Evolutionary conservation across 306 rosid species (phyloP).

Genomic region (Mucuna pruriens): DNA sequence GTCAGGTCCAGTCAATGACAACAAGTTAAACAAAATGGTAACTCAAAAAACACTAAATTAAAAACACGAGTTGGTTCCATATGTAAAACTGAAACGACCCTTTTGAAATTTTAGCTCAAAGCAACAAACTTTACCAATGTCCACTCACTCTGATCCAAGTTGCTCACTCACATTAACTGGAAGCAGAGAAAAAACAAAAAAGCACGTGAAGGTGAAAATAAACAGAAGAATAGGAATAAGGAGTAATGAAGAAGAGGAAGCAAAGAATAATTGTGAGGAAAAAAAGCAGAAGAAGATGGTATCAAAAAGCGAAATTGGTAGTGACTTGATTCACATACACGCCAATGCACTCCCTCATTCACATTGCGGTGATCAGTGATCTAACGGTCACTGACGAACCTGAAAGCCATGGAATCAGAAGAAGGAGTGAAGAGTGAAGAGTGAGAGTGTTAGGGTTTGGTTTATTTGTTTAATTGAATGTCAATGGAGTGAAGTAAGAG

Average conservation of each 20-base stretch:
- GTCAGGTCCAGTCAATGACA: conserved; percentile 35
- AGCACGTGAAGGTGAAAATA: conserved; percentile 35
- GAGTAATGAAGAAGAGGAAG: conserved; percentile 52
- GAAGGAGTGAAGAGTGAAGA: conserved; percentile 28
- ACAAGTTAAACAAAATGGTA: conserved; percentile 10
- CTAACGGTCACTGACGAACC: conserved; percentile 46
- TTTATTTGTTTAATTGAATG: conserved; percentile 9
- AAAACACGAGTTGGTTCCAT: conserved; percentile 14
- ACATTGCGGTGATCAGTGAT: conserved; percentile 55
- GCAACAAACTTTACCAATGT: conserved; percentile 42
- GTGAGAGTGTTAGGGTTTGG: conserved; percentile 33
- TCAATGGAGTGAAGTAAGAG: conserved; percentile 35
- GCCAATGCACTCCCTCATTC: not conserved
- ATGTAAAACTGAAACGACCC: conserved; percentile 14
- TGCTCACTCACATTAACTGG: conserved; percentile 33
- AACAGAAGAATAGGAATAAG: conserved; percentile 31
- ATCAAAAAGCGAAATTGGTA: conserved; percentile 16
- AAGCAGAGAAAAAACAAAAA: conserved; percentile 15
- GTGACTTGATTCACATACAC: conserved; percentile 40
- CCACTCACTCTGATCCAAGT: conserved; percentile 42
- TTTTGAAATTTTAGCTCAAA: conserved; percentile 23
- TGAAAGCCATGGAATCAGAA: conserved; percentile 7
- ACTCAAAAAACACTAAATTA: conserved; percentile 21
- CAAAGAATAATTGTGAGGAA: conserved; percentile 51
- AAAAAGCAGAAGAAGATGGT: conserved; percentile 31